These are phyloP conservation scores for Ophiostoma fasciatum DNA, from an alignment of 2,329 filamentous ascomycete species.

Conservation along the genomic window DNA sequence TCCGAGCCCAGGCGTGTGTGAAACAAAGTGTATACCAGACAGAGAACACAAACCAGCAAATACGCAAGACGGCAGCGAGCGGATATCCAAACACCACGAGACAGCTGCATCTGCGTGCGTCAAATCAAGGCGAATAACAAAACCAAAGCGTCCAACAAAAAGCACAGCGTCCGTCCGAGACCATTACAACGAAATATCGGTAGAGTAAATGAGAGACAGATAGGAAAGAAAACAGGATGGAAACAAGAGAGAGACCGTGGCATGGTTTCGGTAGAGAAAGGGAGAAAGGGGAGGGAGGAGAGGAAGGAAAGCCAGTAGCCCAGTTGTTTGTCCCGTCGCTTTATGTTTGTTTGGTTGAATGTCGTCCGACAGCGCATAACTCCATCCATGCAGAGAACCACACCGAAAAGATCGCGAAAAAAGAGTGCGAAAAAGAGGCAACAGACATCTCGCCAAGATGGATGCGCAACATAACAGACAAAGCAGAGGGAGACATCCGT, in stretches of 20 bases:
- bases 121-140: not conserved
- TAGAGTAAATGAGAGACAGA: conserved; percentile 1
- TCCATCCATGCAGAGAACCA: conserved; percentile 12
- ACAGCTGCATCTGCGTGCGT: not conserved
- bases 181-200: conserved; percentile 3
- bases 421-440: not conserved
- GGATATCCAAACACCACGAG: not conserved
- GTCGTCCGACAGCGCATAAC: conserved; percentile 10
- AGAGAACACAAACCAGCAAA: not conserved
- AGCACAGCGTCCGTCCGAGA: no score
- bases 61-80: not conserved
- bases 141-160: not conserved
- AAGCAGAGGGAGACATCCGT: not conserved
- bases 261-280: not conserved
- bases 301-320: conserved; percentile 2
- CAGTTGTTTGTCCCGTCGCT: conserved; percentile 1
- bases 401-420: no score
- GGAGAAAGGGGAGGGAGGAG: not conserved
- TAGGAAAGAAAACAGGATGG: not conserved
- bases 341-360: no score
- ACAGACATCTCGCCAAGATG: not conserved
- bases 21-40: no score
- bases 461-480: no score
- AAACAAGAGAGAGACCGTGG: not conserved
- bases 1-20: no score